Evolutionary conservation across 352 stramenopile species (phyloP).

Genomic region (Pilasporangium apinafurcum): DNA sequence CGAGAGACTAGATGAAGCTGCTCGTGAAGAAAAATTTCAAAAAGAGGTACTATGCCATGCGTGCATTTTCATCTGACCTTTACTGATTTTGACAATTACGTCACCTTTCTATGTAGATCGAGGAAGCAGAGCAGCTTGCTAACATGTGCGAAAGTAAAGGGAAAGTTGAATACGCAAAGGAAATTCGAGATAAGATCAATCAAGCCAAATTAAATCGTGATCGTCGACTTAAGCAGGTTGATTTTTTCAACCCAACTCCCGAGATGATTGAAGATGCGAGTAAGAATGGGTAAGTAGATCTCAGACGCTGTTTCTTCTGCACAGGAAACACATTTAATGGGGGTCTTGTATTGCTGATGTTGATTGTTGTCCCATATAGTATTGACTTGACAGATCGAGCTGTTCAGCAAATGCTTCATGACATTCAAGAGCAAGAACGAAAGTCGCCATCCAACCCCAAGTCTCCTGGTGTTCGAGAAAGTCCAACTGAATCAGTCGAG

Average conservation of each 20-base stretch:
- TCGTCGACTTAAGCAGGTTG: conserved; percentile 47
- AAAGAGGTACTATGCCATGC: conserved; percentile 29
- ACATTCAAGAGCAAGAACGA: conserved; percentile 70
- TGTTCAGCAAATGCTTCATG: conserved; percentile 75
- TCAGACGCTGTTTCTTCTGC: background rate
- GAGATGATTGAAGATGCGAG: conserved; percentile 79
- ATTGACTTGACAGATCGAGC: conserved; percentile 71
- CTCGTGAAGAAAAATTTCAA: conserved; percentile 38
- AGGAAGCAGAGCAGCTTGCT: conserved; percentile 61
- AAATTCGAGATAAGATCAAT: conserved; percentile 58
- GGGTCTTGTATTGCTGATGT: background rate
- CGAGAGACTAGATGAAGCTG: conserved; percentile 13
- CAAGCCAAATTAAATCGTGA: conserved; percentile 38
- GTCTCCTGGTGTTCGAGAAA: conserved; percentile 2
- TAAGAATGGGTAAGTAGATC: conserved; percentile 49
- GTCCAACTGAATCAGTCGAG: conserved; percentile 45
- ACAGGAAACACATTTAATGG: background rate
- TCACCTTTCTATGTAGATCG: conserved; percentile 24
- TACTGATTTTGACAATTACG: background rate
- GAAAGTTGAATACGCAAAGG: conserved; percentile 39
- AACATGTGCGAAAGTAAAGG: conserved; percentile 65
- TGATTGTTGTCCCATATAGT: too few relatives aligned
- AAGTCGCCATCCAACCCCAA: conserved; percentile 4
- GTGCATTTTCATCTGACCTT: background rate
- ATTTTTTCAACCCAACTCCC: conserved; percentile 70